Base-by-base conservation (phyloP, 2,329 filamentous ascomycete genomes). In the Scytalidium lignicola region DNA sequence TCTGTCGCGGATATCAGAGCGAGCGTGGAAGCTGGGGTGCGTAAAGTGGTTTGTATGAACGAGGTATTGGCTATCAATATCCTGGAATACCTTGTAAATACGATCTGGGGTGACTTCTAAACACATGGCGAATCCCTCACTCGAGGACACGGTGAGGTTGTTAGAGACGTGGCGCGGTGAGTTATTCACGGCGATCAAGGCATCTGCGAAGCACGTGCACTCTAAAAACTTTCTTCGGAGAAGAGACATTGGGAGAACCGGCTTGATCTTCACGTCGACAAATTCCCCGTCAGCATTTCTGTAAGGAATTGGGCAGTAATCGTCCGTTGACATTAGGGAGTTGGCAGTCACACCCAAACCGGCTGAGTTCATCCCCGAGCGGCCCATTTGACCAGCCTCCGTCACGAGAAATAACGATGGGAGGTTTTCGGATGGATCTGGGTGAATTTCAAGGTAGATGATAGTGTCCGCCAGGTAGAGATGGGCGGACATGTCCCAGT, bases 21-120 rank as follows among this genome's bases (percentile, higher is more conserved):
- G 57, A 13, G 41, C 21, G 3, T 43, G 39, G 21, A 61, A 61
- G 13, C 51, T 55, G 1, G 54, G 47, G 23, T 50, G 48, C 15
- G 52, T 28, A 46, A 63, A 62, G 48, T 65, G 61, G 49, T 64
- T 64, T 40, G 51, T 53, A 52, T 65, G 62, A 20, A 62, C 41
- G n/a, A 58, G n/a, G 41, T 57, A 55, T 17, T 46, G 40, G 49
- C 53, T 53, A 45, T 55, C 55, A 22, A 51, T 40, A 10, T 37
- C 19, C 20, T 51, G 50, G 28, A 57, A 44, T 29, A 60, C 48
- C 29, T 43, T 44, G 47, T 53, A 59, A 15, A 54, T 20, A 19
- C 49, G 52, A 37, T 52, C 48, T n/a, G 59, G 60, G 13, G 57
- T 56, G 9, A 59, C 40, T 48, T 65, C 63, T 9, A 65, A 41